Evolutionary conservation across 257 asterid species (phyloP).

Genomic region (Salvia miltiorrhiza): DNA sequence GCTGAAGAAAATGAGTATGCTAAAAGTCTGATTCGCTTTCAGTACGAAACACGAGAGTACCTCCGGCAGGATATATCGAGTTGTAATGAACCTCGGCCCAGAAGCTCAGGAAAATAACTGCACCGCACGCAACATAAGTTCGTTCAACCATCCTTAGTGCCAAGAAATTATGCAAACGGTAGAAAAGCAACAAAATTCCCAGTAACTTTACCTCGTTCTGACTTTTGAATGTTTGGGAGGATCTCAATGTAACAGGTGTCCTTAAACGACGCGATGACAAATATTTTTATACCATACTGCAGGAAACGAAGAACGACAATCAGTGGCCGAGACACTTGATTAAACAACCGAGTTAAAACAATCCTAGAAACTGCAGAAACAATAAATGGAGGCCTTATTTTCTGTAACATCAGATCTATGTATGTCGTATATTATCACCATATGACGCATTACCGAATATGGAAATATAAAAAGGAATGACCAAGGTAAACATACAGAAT

Average conservation of each 20-base stretch:
- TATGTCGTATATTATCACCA: no score
- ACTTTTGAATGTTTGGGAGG: conserved; percentile 74
- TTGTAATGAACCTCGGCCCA: conserved; percentile 99
- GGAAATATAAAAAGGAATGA: not conserved
- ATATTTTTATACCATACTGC: conserved; percentile 93
- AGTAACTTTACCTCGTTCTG: conserved; percentile 70
- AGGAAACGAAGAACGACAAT: conserved; percentile 29
- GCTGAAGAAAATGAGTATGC: not conserved
- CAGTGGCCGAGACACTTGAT: not conserved
- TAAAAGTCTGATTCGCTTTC: not conserved
- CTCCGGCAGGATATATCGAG: conserved; percentile 93
- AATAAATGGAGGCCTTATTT: not conserved
- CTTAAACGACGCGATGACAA: conserved; percentile 91
- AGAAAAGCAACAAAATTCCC: not conserved
- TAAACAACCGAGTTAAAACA: not conserved
- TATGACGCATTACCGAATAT: not conserved
- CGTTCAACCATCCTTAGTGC: not conserved
- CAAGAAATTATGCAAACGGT: not conserved
- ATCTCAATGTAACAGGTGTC: conserved; percentile 97
- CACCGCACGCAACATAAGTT: conserved; percentile 6
- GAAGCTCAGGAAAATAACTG: conserved; percentile 93
- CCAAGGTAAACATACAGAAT: conserved; percentile 57
- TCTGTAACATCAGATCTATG: not conserved
- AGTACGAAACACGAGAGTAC: conserved; percentile 27
- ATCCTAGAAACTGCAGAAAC: not conserved